Conservation (phyloP, 371 early-diverging fungal species). For the Mucor irregularis region DNA sequence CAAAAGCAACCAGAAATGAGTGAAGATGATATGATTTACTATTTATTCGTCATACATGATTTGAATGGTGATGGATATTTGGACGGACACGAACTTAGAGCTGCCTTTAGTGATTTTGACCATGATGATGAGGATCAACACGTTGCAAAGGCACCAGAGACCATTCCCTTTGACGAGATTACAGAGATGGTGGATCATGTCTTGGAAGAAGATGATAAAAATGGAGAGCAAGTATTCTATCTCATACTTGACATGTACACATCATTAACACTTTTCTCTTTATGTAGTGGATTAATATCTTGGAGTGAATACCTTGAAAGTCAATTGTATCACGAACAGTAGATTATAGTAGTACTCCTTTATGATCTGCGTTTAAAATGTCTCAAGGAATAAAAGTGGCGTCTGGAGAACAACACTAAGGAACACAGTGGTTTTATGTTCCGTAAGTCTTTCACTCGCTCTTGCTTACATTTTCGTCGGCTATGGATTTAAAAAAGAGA, state of each 20-base stretch:
- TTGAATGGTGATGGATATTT: conserved; percentile 63
- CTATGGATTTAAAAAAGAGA: no score
- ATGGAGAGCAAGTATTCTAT: conserved; percentile 47
- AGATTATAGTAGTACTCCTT: no score
- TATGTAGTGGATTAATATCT: conserved; percentile 64
- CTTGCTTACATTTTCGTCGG: no score
- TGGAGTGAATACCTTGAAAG: conserved; percentile 76
- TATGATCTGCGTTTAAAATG: no score
- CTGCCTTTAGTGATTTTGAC: conserved; percentile 52
- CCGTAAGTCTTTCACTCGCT: no score
- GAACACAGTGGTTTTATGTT: no score
- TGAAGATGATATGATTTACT: conserved; percentile 30
- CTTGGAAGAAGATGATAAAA: conserved; percentile 57
- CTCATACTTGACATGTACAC: background rate
- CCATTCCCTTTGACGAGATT: conserved; percentile 34
- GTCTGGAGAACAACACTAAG: no score
- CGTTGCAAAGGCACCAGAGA: background rate
- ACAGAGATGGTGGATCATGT: conserved; percentile 17
- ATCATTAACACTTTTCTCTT: no score
- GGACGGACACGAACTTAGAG: conserved; percentile 73
- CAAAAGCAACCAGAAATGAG: background rate
- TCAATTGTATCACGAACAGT: conserved; percentile 67
- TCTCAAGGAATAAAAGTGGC: no score
- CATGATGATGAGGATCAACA: conserved; percentile 24
- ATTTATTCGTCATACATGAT: conserved; percentile 63